Percentiles rank a stretch among this genome's conserved stretches.
These are phyloP conservation scores for Erythrobasidium hasegawianum DNA, from an alignment of 1,284 basidiomycete genomes.

Conservation along the genomic window DNA sequence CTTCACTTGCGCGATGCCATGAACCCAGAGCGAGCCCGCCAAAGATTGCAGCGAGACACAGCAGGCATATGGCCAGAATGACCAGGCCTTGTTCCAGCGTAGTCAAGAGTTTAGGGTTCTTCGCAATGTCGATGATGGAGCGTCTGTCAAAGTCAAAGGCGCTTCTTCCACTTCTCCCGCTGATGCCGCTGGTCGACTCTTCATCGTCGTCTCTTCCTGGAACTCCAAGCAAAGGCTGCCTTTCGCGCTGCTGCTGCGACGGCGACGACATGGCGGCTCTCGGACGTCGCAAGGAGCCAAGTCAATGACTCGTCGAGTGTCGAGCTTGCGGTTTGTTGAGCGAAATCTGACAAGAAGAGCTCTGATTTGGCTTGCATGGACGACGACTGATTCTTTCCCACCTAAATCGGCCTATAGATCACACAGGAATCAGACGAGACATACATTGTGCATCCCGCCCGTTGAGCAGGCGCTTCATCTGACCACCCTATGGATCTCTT, in stretches of 20 bases:
- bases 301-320: too few relatives aligned
- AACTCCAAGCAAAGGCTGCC: not conserved
- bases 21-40: slow-evolving; percentile 69
- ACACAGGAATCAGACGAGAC: too few relatives aligned
- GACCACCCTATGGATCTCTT: too few relatives aligned
- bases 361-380: too few relatives aligned
- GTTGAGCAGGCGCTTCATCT: too few relatives aligned
- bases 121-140: slow-evolving; percentile 30
- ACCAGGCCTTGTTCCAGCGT: slow-evolving; percentile 80
- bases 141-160: slow-evolving; percentile 13
- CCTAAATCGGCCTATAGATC: too few relatives aligned
- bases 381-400: too few relatives aligned
- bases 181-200: not conserved
- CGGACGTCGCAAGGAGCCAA: too few relatives aligned
- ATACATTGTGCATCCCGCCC: too few relatives aligned
- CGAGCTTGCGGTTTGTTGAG: too few relatives aligned
- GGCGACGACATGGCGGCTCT: too few relatives aligned
- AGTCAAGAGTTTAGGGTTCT: slow-evolving; percentile 66
- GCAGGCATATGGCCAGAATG: slow-evolving; percentile 66
- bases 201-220: slow-evolving; percentile 1
- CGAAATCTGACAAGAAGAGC: too few relatives aligned
- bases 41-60: slow-evolving; percentile 78
- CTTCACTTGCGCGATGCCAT: slow-evolving; percentile 44
- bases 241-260: not conserved
- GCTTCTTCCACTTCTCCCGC: not conserved